These are phyloP conservation scores for Selenicereus undatus DNA, from an alignment of 148 eudicot genomes.

Conservation along the genomic window DNA sequence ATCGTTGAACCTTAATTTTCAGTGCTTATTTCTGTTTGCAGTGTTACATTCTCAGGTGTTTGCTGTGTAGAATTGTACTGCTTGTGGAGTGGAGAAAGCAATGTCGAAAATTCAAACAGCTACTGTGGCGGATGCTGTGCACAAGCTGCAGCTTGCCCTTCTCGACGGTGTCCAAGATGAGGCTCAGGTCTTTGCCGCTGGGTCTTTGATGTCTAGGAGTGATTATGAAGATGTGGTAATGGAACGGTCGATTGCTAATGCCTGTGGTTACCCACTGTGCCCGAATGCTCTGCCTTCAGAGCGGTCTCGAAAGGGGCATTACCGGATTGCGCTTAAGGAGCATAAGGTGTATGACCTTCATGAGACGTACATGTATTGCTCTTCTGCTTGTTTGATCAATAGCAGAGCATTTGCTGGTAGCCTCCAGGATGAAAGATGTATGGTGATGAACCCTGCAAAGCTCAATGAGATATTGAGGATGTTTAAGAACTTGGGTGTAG, in stretches of 20 bases:
- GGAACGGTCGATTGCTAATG: constrained; percentile 60
- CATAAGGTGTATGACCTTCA: constrained; percentile 90
- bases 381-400: constrained; percentile 59
- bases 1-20: background rate
- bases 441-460: constrained; percentile 40
- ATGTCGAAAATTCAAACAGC: constrained; percentile 46
- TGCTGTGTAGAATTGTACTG: background rate
- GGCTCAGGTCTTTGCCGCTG: constrained; percentile 60
- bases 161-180: constrained; percentile 63
- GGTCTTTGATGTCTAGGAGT: constrained; percentile 51
- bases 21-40: background rate
- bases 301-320: constrained; percentile 58
- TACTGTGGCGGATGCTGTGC: constrained; percentile 59
- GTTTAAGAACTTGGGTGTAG: constrained; percentile 44
- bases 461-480: constrained; percentile 47
- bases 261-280: constrained; percentile 90
- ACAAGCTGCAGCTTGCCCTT: constrained; percentile 67
- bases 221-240: constrained; percentile 84
- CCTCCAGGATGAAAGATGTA: constrained; percentile 61
- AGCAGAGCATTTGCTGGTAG: constrained; percentile 65
- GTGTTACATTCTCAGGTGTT: background rate
- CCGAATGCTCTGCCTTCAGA: constrained; percentile 53
- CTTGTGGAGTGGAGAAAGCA: background rate
- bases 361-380: constrained; percentile 78
- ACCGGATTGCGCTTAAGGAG: constrained; percentile 76